These are phyloP conservation scores for Aegle marmelos DNA, from an alignment of 345 rosid species.

Conservation along the genomic window DNA sequence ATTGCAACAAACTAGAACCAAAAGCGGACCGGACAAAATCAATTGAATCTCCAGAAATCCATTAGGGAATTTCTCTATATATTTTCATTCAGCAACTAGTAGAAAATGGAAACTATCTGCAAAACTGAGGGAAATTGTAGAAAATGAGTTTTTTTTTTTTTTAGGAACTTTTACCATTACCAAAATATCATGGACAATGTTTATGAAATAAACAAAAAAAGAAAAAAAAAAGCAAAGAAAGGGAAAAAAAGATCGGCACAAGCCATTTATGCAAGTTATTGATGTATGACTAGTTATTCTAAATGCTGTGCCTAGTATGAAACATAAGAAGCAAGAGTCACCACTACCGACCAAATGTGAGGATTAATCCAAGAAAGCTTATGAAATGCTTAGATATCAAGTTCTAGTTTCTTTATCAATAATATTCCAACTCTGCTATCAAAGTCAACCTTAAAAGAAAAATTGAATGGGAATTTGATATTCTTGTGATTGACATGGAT, in stretches of 20 bases:
- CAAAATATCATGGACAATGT: background rate
- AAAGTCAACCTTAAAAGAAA: background rate
- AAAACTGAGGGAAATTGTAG: background rate
- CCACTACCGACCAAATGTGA: background rate
- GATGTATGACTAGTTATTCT: background rate
- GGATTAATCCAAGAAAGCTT: background rate
- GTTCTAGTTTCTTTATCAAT: background rate
- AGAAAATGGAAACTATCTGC: background rate
- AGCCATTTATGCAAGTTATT: background rate
- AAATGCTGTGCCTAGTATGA: background rate
- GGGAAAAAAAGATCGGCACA: background rate
- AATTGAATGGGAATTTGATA: background rate
- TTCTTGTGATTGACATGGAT: background rate
- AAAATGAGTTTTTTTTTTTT: background rate
- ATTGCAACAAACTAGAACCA: background rate
- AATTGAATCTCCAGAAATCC: background rate
- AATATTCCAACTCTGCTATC: background rate
- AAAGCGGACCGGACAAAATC: background rate
- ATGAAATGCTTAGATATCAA: background rate
- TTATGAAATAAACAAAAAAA: background rate
- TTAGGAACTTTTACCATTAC: background rate
- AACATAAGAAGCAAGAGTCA: background rate
- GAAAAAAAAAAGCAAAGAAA: background rate
- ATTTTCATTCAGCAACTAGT: background rate
- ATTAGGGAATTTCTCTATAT: background rate